Percentiles rank a stretch among this genome's conserved stretches.
Evolutionary conservation across 768 basidiomycete genomes (phyloP).

Genomic region (Russula dissimulans): DNA sequence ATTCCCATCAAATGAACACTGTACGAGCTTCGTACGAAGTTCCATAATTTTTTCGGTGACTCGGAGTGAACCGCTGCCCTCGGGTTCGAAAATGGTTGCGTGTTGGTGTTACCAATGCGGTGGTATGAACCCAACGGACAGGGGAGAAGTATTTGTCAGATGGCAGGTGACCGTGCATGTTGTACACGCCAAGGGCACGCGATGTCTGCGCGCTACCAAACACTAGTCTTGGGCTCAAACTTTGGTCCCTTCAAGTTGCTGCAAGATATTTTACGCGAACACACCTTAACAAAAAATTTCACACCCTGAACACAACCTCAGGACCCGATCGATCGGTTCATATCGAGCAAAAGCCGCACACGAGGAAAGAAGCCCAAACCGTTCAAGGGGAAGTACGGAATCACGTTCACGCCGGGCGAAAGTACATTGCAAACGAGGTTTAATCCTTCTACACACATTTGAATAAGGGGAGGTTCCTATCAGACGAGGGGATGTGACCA

Average conservation of each 20-base stretch:
- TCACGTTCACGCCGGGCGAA: slow-evolving; percentile 5
- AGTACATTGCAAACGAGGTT: slow-evolving; percentile 13
- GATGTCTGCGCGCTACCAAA: background rate
- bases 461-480: slow-evolving; percentile 7
- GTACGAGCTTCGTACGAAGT: too few relatives aligned
- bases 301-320: background rate
- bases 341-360: background rate
- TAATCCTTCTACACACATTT: slow-evolving; percentile 16
- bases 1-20: too few relatives aligned
- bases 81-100: background rate
- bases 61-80: background rate
- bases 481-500: slow-evolving; percentile 4
- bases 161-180: background rate
- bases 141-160: background rate
- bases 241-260: background rate
- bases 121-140: background rate
- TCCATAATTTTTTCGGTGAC: too few relatives aligned
- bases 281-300: background rate
- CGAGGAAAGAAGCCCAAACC: background rate
- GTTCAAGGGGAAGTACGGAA: background rate
- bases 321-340: background rate
- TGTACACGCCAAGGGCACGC: background rate
- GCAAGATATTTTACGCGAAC: slow-evolving; percentile 1
- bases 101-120: too few relatives aligned
- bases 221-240: background rate